Evolutionary conservation across 2,329 filamentous ascomycete species (phyloP).

Genomic region (Claviceps sp.): DNA sequence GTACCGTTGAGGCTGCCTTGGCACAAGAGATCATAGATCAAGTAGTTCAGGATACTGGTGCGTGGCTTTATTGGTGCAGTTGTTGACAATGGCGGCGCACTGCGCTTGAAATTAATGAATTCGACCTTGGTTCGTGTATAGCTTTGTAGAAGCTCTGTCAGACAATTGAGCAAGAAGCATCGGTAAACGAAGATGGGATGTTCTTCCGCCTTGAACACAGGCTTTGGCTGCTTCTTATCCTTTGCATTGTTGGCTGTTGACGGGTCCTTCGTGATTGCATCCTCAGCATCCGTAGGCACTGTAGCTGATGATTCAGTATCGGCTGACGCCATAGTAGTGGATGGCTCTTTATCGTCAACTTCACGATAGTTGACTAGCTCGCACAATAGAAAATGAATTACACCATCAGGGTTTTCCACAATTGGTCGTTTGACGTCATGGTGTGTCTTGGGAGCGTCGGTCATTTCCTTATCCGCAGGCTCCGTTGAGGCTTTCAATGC

Average conservation of each 20-base stretch:
- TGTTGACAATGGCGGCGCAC: constrained; percentile 68
- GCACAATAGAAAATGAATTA: constrained; percentile 87
- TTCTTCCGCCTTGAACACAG: constrained; percentile 76
- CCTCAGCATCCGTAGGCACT: constrained; percentile 13
- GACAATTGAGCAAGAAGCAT: constrained; percentile 84
- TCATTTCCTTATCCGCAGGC: constrained; percentile 42
- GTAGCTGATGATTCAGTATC: constrained; percentile 21
- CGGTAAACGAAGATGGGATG: constrained; percentile 95
- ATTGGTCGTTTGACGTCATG: constrained; percentile 67
- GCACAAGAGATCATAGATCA: constrained; percentile 66
- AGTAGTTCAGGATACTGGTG: constrained; percentile 83
- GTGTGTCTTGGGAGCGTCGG: constrained; percentile 48
- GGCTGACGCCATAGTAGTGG: constrained; percentile 28
- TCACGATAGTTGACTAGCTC: constrained; percentile 87
- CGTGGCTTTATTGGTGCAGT: constrained; percentile 89
- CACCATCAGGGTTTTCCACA: constrained; percentile 85
- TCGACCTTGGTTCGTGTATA: constrained; percentile 95
- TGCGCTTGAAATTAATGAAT: constrained; percentile 97
- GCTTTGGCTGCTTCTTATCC: constrained; percentile 54
- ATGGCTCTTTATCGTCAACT: constrained; percentile 69
- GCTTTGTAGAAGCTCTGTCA: constrained; percentile 79
- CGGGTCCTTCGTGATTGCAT: constrained; percentile 19
- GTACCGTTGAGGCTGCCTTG: constrained; percentile 49
- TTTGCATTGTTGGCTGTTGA: constrained; percentile 28
- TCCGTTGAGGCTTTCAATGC: constrained; percentile 50